A percentile compares a stretch with the other conserved stretches of the same genome.
Evolutionary conservation across 768 basidiomycete genomes (phyloP).

Genomic region (Fibroporia radiculosa): DNA sequence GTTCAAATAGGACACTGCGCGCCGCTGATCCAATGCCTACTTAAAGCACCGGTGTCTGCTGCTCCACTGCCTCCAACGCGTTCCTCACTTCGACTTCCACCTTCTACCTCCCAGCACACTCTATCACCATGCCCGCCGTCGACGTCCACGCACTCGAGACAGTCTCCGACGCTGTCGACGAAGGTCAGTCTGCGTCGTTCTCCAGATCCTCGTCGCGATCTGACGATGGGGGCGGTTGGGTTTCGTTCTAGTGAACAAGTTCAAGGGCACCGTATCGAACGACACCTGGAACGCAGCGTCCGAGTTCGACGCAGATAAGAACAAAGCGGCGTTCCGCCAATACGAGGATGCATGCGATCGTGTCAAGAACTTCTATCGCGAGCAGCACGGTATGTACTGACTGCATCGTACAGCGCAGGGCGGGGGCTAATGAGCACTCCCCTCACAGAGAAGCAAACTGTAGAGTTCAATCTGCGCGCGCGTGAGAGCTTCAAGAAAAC

Average conservation of each 20-base stretch:
- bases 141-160: constrained; percentile 25
- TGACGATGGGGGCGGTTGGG: not conserved
- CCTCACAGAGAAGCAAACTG: constrained; percentile 72
- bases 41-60: not conserved
- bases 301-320: constrained; percentile 51
- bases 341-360: constrained; percentile 73
- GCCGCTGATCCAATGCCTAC: too few species aligned
- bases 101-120: not conserved
- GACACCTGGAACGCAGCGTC: constrained; percentile 43
- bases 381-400: constrained; percentile 54
- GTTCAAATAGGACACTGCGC: too few species aligned
- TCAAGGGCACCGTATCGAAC: constrained; percentile 42
- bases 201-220: not conserved
- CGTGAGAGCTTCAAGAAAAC: constrained; percentile 67
- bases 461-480: constrained; percentile 74
- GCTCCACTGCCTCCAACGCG: not conserved
- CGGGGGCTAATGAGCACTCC: not conserved
- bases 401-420: too few species aligned
- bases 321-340: constrained; percentile 63
- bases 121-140: not conserved
- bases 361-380: constrained; percentile 70
- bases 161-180: constrained; percentile 41
- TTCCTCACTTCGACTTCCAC: not conserved
- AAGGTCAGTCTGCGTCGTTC: constrained; percentile 27
- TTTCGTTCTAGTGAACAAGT: constrained; percentile 48